Evolutionary conservation across 495 filamentous ascomycete species (phyloP).

Genomic region (Astrocystis sublimbata): DNA sequence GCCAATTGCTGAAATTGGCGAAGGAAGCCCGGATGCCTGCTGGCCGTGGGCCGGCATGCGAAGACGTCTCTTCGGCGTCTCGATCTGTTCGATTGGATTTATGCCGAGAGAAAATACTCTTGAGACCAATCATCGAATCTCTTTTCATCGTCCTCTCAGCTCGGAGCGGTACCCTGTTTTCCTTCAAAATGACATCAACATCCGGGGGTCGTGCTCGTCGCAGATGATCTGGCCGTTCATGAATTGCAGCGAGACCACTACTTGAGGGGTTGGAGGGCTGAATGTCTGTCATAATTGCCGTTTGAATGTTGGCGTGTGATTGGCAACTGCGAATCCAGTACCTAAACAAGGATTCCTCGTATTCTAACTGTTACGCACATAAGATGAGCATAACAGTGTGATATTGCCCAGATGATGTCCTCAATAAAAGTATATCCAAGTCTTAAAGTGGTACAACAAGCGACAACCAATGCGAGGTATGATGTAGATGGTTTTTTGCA

Average conservation of each 20-base stretch:
- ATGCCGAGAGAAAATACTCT: conserved; percentile 48
- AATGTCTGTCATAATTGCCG: neutral
- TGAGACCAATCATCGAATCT: conserved; percentile 53
- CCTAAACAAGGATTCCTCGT: too few species aligned
- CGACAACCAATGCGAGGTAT: neutral
- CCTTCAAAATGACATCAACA: conserved; percentile 21
- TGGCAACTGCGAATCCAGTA: too few species aligned
- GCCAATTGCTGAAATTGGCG: conserved; percentile 45
- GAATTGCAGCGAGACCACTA: conserved; percentile 24
- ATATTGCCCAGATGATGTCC: too few species aligned
- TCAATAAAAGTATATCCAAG: too few species aligned
- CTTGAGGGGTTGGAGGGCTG: conserved; percentile 1
- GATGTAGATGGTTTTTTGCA: neutral
- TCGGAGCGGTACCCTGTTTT: conserved; percentile 26
- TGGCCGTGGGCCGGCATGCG: conserved; percentile 27
- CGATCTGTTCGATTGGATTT: conserved; percentile 33
- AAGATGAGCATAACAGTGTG: too few species aligned
- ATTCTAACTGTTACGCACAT: too few species aligned
- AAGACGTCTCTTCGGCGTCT: conserved; percentile 26
- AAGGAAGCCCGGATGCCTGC: conserved; percentile 46
- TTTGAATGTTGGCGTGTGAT: neutral
- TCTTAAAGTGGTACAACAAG: neutral
- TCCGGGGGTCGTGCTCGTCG: conserved; percentile 30
- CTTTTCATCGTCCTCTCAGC: conserved; percentile 28
- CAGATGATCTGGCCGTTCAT: conserved; percentile 25